Conservation (phyloP, 345 rosid species). For the Geranium brycei region DNA sequence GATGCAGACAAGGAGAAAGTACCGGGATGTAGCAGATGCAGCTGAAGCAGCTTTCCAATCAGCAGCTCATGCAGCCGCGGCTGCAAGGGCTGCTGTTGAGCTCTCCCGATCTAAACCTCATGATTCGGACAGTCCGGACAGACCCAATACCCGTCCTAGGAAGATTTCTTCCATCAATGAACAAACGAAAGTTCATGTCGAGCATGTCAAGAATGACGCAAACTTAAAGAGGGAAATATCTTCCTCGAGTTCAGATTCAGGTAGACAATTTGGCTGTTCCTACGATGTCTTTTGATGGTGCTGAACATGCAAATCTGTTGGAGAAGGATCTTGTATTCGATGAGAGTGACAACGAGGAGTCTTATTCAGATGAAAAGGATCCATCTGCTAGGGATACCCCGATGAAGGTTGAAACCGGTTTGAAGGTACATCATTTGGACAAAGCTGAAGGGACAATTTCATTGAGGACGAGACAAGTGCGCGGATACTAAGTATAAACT, state of each 20-base stretch:
- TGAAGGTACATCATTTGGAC: conserved; percentile 20
- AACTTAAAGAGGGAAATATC: conserved; percentile 22
- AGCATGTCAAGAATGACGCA: conserved; percentile 11
- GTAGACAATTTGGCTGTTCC: neutral
- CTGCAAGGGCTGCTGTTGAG: conserved; percentile 89
- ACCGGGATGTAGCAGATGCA: conserved; percentile 81
- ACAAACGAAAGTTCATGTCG: conserved; percentile 6
- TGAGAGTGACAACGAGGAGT: conserved; percentile 40
- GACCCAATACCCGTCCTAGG: conserved; percentile 11
- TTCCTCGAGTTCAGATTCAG: conserved; percentile 28
- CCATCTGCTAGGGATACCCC: conserved; percentile 10
- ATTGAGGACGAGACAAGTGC: conserved; percentile 44
- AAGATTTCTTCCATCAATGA: conserved; percentile 6
- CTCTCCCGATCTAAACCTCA: conserved; percentile 45
- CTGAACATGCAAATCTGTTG: conserved; percentile 35
- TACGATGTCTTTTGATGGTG: conserved; percentile 13
- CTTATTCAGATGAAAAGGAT: neutral
- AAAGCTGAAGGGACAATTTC: conserved; percentile 42
- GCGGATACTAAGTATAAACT: conserved; percentile 40
- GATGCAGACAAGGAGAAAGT: conserved; percentile 27
- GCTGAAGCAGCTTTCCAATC: conserved; percentile 89
- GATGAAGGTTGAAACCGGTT: conserved; percentile 20
- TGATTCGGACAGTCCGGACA: conserved; percentile 25
- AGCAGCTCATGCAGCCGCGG: conserved; percentile 75
- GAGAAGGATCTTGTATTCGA: conserved; percentile 47